Conservation (phyloP, 306 rosid species). For the Dalbergia cochinchinensis region DNA sequence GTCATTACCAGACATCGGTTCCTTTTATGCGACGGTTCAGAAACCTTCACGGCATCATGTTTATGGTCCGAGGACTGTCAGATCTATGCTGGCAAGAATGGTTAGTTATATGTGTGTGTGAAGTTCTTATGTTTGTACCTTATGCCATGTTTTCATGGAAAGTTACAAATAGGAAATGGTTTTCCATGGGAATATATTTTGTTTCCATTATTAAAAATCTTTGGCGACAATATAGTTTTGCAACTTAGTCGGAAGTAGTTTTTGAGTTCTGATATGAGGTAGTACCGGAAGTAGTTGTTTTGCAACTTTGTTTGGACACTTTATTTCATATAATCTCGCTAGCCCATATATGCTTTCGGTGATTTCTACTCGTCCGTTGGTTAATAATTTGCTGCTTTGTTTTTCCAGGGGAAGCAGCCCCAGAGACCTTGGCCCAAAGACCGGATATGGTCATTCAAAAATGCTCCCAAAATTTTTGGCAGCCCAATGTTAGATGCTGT, state of each 20-base stretch:
- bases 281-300: neutral
- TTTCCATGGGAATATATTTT: neutral
- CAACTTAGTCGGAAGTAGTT: neutral
- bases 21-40: constrained; percentile 87
- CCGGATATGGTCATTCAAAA: constrained; percentile 90
- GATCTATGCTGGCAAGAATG: constrained; percentile 93
- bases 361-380: constrained; percentile 9
- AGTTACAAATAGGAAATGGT: neutral
- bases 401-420: constrained; percentile 84
- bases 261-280: neutral
- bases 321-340: no score
- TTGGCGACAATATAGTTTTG: neutral
- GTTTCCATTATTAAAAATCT: neutral
- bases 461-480: constrained; percentile 71
- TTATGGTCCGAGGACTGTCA: constrained; percentile 92
- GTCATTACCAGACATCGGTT: constrained; percentile 82
- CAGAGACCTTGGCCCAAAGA: constrained; percentile 97
- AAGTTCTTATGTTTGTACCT: neutral
- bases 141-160: neutral
- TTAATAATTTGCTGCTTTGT: constrained; percentile 36
- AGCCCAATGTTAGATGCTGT: constrained; percentile 96
- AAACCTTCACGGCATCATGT: constrained; percentile 85
- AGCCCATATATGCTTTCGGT: neutral
- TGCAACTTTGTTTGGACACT: no score
- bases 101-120: constrained; percentile 53